Conservation (phyloP, 2,329 filamentous ascomycete genomes). For the Claviceps sorghi region DNA sequence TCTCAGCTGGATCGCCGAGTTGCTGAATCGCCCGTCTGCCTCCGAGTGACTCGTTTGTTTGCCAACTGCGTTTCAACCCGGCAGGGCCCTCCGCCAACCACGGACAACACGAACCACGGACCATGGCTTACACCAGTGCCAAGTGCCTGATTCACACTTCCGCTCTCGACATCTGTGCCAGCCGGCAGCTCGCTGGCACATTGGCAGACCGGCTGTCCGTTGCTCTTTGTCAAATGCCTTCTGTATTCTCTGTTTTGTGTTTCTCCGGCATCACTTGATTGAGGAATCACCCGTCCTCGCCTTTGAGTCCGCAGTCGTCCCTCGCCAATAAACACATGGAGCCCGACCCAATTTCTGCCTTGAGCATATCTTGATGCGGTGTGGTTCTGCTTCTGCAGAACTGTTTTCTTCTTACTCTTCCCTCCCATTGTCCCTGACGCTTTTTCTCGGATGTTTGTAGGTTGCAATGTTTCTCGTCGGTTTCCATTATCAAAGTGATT, state of each 20-base stretch:
- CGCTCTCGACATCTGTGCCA: slow-evolving; percentile 1
- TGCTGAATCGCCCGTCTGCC: neutral
- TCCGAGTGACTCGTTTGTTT: slow-evolving; percentile 1
- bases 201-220: neutral
- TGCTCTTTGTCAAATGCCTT: neutral
- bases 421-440: neutral
- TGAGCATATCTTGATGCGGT: neutral
- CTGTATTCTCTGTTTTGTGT: neutral
- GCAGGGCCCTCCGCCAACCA: neutral
- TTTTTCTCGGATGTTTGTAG: neutral
- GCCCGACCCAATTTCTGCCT: neutral
- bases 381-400: neutral
- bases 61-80: neutral
- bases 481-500: neutral
- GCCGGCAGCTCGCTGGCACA: slow-evolving; percentile 2
- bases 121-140: slow-evolving; percentile 3
- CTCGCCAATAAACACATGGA: neutral
- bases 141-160: slow-evolving; percentile 3
- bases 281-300: neutral
- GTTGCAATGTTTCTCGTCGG: neutral
- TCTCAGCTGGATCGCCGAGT: neutral
- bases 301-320: neutral
- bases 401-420: too few species aligned
- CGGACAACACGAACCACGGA: neutral
- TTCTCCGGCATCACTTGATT: neutral